phyloP scores from a whole-genome alignment of 139 green algal genomes.

The Micractinium sp. region DNA sequence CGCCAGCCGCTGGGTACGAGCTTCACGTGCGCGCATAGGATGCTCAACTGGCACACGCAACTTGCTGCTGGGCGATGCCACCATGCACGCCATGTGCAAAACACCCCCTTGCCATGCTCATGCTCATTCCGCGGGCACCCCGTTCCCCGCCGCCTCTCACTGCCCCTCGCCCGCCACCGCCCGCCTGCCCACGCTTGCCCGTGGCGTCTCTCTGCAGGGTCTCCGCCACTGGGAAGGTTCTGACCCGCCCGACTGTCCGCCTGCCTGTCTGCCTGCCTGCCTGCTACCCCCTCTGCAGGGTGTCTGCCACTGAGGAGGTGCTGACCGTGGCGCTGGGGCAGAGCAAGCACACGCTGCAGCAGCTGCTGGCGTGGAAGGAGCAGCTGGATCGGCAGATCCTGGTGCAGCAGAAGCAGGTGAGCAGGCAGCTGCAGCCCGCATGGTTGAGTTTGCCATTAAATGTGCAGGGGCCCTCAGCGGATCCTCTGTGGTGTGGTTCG shows the following conservation, averaged over 20 bases:
- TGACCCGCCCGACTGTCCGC: background rate
- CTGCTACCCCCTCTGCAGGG: background rate
- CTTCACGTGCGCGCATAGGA: too few relatives aligned
- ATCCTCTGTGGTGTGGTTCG: background rate
- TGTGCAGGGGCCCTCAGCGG: background rate
- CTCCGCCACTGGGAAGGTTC: too few relatives aligned
- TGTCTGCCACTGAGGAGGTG: constrained; percentile 31
- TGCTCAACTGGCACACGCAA: too few relatives aligned
- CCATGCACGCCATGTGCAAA: too few relatives aligned
- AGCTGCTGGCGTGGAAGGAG: constrained; percentile 25
- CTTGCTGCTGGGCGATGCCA: too few relatives aligned
- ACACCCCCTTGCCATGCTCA: background rate
- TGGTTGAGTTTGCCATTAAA: background rate
- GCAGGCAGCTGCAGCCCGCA: background rate
- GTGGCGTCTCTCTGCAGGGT: background rate
- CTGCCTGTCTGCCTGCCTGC: background rate
- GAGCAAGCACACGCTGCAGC: constrained; percentile 28
- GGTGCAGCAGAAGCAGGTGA: constrained; percentile 38
- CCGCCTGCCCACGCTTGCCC: background rate
- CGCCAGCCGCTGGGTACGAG: too few relatives aligned
- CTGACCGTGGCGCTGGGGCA: constrained; percentile 21
- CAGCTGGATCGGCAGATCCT: constrained; percentile 29
- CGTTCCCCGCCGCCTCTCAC: background rate
- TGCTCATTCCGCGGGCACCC: background rate
- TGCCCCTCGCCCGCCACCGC: background rate